Evolutionary conservation across 2,329 filamentous ascomycete species (phyloP).

Genomic region (Trichoderma arundinaceum): DNA sequence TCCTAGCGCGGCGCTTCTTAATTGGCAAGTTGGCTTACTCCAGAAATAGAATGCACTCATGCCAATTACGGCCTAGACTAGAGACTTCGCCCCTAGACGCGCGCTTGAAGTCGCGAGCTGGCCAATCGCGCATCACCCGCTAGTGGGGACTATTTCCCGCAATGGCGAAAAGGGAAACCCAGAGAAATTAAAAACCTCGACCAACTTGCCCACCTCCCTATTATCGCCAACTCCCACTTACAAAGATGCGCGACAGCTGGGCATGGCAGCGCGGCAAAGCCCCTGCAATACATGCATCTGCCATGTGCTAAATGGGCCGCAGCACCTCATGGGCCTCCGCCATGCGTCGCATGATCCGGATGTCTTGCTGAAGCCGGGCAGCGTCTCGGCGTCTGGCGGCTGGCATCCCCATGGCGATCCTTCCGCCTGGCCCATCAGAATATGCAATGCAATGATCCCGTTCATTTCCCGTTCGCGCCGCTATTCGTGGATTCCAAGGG

Average conservation of each 20-base stretch:
- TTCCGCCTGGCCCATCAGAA: constrained; percentile 8
- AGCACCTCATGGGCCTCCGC: background rate
- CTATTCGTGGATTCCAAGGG: background rate
- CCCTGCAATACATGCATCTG: constrained; percentile 28
- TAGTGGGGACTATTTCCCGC: background rate
- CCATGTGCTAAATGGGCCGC: constrained; percentile 14
- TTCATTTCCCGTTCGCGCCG: constrained; percentile 31
- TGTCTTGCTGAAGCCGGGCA: background rate
- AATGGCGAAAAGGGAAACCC: background rate
- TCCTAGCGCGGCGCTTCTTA: constrained; percentile 30
- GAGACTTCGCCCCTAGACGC: constrained; percentile 28
- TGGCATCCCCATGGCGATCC: constrained; percentile 13
- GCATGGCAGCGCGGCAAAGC: constrained; percentile 23
- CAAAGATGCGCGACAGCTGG: constrained; percentile 2
- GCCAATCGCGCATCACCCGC: constrained; percentile 24
- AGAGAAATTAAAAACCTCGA: background rate
- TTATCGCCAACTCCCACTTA: background rate
- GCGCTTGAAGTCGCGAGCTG: constrained; percentile 28
- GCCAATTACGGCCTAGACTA: background rate
- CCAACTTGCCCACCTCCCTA: constrained; percentile 3
- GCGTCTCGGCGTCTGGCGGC: background rate
- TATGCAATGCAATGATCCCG: constrained; percentile 33
- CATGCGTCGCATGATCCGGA: constrained; percentile 11
- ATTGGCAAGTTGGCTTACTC: background rate
- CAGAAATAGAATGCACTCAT: constrained; percentile 19